A percentile compares a stretch with the other conserved stretches of the same genome.
phyloP scores from a whole-genome alignment of 1,139 yeast species.

The Diutina sp. region DNA sequence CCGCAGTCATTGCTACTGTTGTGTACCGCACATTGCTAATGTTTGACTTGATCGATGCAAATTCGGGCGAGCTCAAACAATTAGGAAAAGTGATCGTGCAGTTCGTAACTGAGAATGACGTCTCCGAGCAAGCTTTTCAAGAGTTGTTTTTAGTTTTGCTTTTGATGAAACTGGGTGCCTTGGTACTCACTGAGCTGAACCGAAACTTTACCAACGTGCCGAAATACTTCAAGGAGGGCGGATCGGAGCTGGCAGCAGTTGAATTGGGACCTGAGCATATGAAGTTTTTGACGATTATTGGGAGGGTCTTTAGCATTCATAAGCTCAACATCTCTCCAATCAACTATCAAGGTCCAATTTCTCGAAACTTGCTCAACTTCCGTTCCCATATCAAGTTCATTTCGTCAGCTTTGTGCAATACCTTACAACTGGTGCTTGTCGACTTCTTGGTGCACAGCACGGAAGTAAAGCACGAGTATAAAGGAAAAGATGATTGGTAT shows the following conservation, averaged over 20 bases:
- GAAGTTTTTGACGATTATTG: constrained; percentile 32
- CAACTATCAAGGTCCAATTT: constrained; percentile 59
- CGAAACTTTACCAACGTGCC: constrained; percentile 24
- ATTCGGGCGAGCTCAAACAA: constrained; percentile 28
- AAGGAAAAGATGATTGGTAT: constrained; percentile 42
- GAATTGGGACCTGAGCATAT: constrained; percentile 18
- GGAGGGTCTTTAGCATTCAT: constrained; percentile 47
- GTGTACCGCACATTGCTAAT: constrained; percentile 46
- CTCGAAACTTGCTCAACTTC: constrained; percentile 48
- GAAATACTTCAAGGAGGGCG: constrained; percentile 18
- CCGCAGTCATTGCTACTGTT: constrained; percentile 50
- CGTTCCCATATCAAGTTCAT: constrained; percentile 54
- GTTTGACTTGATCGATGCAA: constrained; percentile 39
- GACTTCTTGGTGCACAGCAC: constrained; percentile 35
- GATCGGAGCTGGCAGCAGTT: constrained; percentile 14
- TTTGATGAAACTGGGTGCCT: constrained; percentile 21
- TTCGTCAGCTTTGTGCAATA: constrained; percentile 36
- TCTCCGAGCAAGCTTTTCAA: constrained; percentile 13
- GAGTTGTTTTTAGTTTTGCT: constrained; percentile 32
- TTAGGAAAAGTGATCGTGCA: constrained; percentile 38
- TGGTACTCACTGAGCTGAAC: constrained; percentile 16
- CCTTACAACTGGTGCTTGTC: constrained; percentile 40
- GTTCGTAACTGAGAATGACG: constrained; percentile 14
- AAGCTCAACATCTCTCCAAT: constrained; percentile 41
- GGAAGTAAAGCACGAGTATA: constrained; percentile 26